Conservation (phyloP, 2,329 filamentous ascomycete genomes). For the Talaromyces verruculosus region DNA sequence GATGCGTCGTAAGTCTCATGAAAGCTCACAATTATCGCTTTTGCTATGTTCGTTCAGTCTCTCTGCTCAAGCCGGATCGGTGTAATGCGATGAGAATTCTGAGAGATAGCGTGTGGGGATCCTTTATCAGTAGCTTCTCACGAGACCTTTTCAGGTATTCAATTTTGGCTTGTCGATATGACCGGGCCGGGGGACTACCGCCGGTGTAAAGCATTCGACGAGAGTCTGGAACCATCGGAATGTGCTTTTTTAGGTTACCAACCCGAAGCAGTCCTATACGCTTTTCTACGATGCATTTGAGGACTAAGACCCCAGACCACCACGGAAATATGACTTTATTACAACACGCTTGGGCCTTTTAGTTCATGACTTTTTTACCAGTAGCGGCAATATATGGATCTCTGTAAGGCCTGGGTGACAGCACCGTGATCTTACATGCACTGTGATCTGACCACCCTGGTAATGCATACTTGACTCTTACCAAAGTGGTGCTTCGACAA, state of each 20-base stretch:
- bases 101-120: background rate
- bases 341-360: background rate
- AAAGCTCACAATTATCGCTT: background rate
- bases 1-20: background rate
- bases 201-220: background rate
- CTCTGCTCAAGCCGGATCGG: background rate
- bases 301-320: too few species aligned
- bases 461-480: too few species aligned
- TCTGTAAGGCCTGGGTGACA: too few species aligned
- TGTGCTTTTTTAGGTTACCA: background rate
- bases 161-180: background rate
- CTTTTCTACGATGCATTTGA: background rate
- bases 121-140: background rate
- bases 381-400: too few species aligned
- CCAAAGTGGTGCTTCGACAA: too few species aligned
- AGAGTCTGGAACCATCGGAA: background rate
- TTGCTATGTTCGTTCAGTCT: background rate
- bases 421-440: too few species aligned
- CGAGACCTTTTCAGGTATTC: background rate
- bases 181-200: too few species aligned
- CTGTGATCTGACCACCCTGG: too few species aligned
- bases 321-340: background rate
- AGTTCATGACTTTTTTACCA: background rate
- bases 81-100: background rate
- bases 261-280: background rate